Evolutionary conservation across 2,329 filamentous ascomycete genomes (phyloP), one percentile per base, ranked within the genome.

Genomic region (Neofusicoccum ribis): DNA sequence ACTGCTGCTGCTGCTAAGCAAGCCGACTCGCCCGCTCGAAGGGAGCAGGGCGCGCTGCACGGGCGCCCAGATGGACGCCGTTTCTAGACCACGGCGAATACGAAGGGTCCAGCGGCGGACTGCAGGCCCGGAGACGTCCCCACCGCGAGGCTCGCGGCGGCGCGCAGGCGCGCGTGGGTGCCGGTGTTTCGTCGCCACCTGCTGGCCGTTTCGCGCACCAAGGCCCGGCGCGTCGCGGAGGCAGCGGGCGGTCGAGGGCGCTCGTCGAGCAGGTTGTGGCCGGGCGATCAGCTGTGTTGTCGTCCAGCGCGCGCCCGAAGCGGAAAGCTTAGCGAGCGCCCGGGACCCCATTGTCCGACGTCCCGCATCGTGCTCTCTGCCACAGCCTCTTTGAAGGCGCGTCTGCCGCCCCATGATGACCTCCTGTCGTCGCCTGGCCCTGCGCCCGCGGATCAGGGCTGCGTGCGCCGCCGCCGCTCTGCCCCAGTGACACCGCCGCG

Each of bases 21-120:
- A 43, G 41, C 43, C 41, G 41, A 47, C 27, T 37, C 56, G 56
- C 56, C 36, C 41, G 56, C 41, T 47, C 56, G 43, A 47, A 47
- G 41, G 56, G 41, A 37, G 56, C 41, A 60, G 56, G 54, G 54
- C 54, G 14, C 39, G 50, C 36, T 46, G 41, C 56, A 60, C 34
- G 23, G 54, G 39, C 54, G 54, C 17, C 37, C 6, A 43, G 56
- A 60, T 37, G 56, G 56, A 47, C 41, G 31, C 43, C 43, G 56
- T 60, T 60, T 47, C 56, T 47, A 60, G 56, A 47, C 56, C 56
- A 17, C 15, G 43, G 3, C 43, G 56, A 60, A 60, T 60, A 60
- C 56, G 41, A 60, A 47, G 56, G 56, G 56, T 47, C 56, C 56
- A 60, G 43, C n/a, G 37, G 56, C 15, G 39, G 56, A 15, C 27